A percentile compares a stretch with the other conserved stretches of the same genome.
phyloP scores from a whole-genome alignment of 768 basidiomycete genomes.

The Auricularia sp. region DNA sequence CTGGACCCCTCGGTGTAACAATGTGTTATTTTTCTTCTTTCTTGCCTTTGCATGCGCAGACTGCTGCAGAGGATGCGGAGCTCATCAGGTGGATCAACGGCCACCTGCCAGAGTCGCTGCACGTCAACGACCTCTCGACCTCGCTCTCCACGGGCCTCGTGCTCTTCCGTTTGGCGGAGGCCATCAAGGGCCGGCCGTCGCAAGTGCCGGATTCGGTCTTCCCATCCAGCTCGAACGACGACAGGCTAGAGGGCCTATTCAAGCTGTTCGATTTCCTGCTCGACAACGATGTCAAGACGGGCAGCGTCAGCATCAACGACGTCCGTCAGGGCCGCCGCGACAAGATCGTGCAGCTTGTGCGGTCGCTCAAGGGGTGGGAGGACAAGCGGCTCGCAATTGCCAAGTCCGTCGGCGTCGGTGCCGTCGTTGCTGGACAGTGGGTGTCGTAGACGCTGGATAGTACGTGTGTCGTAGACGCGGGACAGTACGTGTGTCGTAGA shows the following conservation, averaged over 20 bases:
- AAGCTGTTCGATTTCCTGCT: constrained; percentile 85
- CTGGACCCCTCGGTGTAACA: not conserved
- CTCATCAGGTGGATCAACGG: constrained; percentile 86
- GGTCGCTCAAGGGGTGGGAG: constrained; percentile 70
- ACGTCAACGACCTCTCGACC: constrained; percentile 33
- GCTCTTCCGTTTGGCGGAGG: constrained; percentile 78
- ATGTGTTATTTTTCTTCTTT: not conserved
- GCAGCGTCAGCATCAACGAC: constrained; percentile 89
- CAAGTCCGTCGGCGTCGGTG: constrained; percentile 38
- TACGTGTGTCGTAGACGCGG: not conserved
- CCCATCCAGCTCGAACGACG: constrained; percentile 54
- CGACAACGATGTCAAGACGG: constrained; percentile 87
- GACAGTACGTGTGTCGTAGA: not conserved
- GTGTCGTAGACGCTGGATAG: constrained; percentile 3
- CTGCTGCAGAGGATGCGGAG: constrained; percentile 12
- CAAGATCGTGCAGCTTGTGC: constrained; percentile 72
- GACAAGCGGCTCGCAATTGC: constrained; percentile 56
- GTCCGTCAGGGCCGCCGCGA: constrained; percentile 71
- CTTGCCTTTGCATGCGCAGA: not conserved
- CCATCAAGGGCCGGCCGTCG: constrained; percentile 54
- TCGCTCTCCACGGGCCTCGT: constrained; percentile 52
- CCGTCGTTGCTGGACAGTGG: constrained; percentile 12
- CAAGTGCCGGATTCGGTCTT: constrained; percentile 73
- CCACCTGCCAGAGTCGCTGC: constrained; percentile 57
- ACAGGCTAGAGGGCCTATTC: constrained; percentile 82